Evolutionary conservation across 1,284 basidiomycete species (phyloP), one percentile per base, ranked within the genome.

Genomic region (Pisolithus thermaeus): DNA sequence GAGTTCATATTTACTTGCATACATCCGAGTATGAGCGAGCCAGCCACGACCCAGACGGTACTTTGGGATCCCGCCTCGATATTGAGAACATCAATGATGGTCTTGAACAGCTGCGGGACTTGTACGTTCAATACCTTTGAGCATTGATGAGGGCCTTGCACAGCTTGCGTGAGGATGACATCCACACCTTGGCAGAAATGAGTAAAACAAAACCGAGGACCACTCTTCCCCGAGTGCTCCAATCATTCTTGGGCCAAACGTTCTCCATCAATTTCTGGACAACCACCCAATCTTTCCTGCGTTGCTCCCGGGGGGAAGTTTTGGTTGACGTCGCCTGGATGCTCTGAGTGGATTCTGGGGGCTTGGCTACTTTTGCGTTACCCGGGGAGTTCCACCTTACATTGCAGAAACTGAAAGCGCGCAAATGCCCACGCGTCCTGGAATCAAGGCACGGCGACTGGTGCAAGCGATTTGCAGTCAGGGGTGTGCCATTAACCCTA

Each of bases 21-120:
- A 96, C 94, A 99, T 48, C 94, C 96, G 22, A 95, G 73, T 50
- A 99, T 84, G 39, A 93, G 76, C 1, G 90, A 85, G 9, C 96
- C 97, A 0, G 87, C 93, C 12, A 99, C 75, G 4, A 94, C 79
- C 91, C 93, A 97, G 3, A 92, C 90, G 0, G 94, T 92, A 4
- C 88, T 84, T 0, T 79, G 75, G 8, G 87, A 77, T 1, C 86
- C 80, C 50, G 97, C 76, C 46, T 91, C 85, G 23, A 98, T 74
- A 63, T 97, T 97, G 56, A 99, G 75, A 1, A 84, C 69, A 66
- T 99, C 96, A 52, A 99, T 85, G 46, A 99, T 84, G 38, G 79
- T 68, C 69, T 98, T 99, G 81, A 99, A 99, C 58, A 98, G 78
- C 59, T 94, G 83, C 0, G 97, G 96, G 5, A 99, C 95, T 77